Evolutionary conservation across 768 basidiomycete species (phyloP), one percentile per base, ranked within the genome.

Genomic region (Trichaptum fuscoviolaceum): DNA sequence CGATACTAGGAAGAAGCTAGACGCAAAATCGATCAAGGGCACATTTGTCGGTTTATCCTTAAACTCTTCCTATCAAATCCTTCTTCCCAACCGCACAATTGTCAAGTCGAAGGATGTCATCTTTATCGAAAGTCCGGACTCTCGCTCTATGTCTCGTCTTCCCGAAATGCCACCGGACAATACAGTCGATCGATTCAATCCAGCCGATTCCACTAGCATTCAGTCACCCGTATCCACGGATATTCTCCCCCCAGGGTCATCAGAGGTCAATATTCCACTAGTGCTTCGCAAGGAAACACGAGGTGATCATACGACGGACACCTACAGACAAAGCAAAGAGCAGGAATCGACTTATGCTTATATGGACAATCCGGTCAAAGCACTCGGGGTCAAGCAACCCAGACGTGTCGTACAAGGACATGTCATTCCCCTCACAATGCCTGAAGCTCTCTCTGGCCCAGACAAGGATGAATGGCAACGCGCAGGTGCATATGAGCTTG

Each of bases 1-100:
- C 24, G 64, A 73, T 6, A 58, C 64, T 4, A 77, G 77, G 42
- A 75, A 74, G 0, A 77, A 78, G 57, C 65, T 77, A 0, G 71
- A 25, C 57, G 24, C 64, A 0, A 70, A 68, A 20, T 69, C 70
- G 12, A 7, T 64, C 1, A 67, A 67, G 30, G 71, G 68, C 66
- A 69, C 62, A 0, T 70, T 71, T 65, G 34, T 73, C n/a, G 70
- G 72, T 2, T 65, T 63, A 27, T 61, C 36, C 0, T 15, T 62
- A 15, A 52, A 70, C n/a, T 25, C 60, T 5, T 12, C 59, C 2
- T 61, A 61, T 17, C 5, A 52, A 12, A 20, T 52, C 10, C 20
- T 52, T 15, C 20, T 52, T 3, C 15, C 42, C 10, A 52, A 52
- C 15, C 42, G 42, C 15, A 52, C 42, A 12, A 12, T 52, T 12